Conservation (phyloP, 2,329 filamentous ascomycete species). For the Diplodia mutila region DNA sequence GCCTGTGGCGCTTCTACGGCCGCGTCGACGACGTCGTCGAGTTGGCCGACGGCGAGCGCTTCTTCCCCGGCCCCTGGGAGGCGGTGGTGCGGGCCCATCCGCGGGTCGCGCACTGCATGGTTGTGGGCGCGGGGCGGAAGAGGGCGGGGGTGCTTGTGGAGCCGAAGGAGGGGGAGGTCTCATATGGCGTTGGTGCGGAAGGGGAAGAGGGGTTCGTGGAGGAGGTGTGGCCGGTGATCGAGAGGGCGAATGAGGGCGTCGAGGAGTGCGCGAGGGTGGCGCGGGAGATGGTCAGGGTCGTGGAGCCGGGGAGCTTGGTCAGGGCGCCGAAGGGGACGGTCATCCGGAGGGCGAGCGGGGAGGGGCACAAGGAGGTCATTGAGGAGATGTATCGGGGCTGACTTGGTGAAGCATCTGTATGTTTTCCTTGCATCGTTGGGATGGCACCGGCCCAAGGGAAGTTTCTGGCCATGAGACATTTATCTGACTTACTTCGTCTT, state of each 20-base stretch:
- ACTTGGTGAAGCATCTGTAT: too few relatives aligned
- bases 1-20: neutral
- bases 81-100: neutral
- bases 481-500: neutral
- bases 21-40: neutral
- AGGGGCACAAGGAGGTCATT: neutral
- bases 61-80: neutral
- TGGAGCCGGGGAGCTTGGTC: neutral
- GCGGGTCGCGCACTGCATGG: neutral
- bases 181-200: too few relatives aligned
- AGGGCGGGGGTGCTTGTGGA: neutral
- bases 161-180: neutral
- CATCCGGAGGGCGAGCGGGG: neutral
- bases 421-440: too few relatives aligned
- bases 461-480: neutral
- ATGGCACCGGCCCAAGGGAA: too few relatives aligned
- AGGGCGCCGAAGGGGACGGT: constrained; percentile 1
- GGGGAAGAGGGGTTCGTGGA: neutral
- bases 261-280: neutral
- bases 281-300: neutral
- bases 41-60: neutral
- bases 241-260: neutral
- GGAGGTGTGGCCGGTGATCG: neutral
- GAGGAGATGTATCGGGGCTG: neutral
- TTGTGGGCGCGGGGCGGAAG: neutral